Evolutionary conservation across 768 basidiomycete genomes (phyloP), one percentile per base, ranked within the genome.

Genomic region (Crepidotus variabilis): DNA sequence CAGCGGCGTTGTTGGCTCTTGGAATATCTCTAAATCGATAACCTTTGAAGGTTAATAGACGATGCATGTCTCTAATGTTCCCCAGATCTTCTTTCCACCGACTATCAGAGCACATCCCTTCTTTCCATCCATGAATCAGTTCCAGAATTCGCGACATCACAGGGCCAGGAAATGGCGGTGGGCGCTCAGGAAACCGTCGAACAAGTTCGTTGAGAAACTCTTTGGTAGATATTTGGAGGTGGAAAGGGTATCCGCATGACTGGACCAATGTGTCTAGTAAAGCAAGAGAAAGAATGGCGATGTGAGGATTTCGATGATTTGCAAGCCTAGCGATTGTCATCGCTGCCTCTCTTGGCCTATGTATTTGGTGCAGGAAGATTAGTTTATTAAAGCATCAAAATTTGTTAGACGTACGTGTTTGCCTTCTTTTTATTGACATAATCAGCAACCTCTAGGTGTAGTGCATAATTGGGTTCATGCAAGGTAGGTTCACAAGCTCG

Each of bases 121-220:
- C 92, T 75, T 94, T 97, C 97, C 97, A 99, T 50, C 80, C 77
- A 61, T 96, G 84, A 43, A 99, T 94, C 59, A 96, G 78, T 63
- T 97, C 95, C 36, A 99, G 77, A 61, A 97, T 95, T 58, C 91
- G 84, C 1, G 87, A 84, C 96, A 98, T 99, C 63, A 97, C 92
- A 20, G 93, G 88, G 2, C 92, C 91, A 0, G 93, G 92, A 69
- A 95, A 94, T 1, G 93, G 90, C 0, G 97, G 96, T 2, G 97
- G 97, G 47, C 96, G 85, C 73, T 99, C 97, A 6, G 97, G 97
- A 70, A 99, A 98, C 62, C 95, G 85, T 50, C 96, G 87, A 22
- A 99, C 97, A 68, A 99, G 87, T 69, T 98, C 97, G 72, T 99
- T 99, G 16, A 98, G 79, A 68, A 98, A 99, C 66, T 98, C 97